Evolutionary conservation across 176 grass and related monocot genomes (phyloP).

Genomic region (Raddia distichophylla): DNA sequence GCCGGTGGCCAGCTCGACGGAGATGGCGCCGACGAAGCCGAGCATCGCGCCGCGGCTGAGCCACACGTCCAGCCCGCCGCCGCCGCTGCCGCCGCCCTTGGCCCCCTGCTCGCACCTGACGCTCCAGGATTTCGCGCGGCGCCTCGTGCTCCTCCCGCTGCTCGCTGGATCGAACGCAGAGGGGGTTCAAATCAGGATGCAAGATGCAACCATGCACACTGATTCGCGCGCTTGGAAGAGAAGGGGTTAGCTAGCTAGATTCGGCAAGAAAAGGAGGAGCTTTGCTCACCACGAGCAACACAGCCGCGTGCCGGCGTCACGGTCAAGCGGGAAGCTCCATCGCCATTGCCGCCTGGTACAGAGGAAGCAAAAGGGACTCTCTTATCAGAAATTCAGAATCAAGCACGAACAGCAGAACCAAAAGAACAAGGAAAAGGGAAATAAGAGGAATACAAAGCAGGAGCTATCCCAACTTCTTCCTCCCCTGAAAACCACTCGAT

Average conservation of each 20-base stretch:
- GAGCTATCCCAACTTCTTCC: too few relatives aligned
- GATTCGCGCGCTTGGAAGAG: background rate
- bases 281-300: constrained; percentile 11
- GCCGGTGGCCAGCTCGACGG: constrained; percentile 68
- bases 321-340: constrained; percentile 11
- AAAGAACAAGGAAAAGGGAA: too few relatives aligned
- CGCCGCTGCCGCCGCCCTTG: too few relatives aligned
- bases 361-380: background rate
- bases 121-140: constrained; percentile 28
- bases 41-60: constrained; percentile 83
- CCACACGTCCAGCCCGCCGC: constrained; percentile 66
- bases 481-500: background rate
- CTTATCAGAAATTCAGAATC: background rate
- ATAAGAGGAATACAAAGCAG: too few relatives aligned
- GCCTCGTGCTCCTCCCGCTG: constrained; percentile 25
- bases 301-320: constrained; percentile 14
- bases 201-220: background rate
- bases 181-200: background rate
- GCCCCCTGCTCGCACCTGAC: constrained; percentile 69
- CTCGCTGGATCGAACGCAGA: background rate
- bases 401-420: too few relatives aligned
- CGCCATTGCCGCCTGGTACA: constrained; percentile 19
- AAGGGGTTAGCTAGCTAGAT: background rate
- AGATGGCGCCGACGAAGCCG: constrained; percentile 55
- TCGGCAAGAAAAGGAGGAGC: background rate